Evolutionary conservation across 2,329 filamentous ascomycete genomes (phyloP), one percentile per base, ranked within the genome.

Genomic region (Aspergillus terreus): DNA sequence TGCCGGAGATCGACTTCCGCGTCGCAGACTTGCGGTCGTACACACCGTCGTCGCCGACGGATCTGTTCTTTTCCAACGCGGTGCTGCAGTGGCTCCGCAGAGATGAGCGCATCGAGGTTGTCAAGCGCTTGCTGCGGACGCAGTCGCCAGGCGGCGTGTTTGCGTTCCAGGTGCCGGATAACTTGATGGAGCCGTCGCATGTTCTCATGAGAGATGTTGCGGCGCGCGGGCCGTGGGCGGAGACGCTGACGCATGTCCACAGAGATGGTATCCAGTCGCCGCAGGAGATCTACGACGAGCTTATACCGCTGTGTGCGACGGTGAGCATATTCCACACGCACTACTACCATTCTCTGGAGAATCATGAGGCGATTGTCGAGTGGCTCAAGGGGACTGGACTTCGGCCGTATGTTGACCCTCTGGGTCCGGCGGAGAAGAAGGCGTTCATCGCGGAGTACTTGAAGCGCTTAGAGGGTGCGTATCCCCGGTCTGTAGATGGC

Each of bases 311-410:
- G 2, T 76, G 73, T 48, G 57, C 64, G 0, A 58, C 56, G 2
- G 70, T 85, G 2, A 69, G 82, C 55, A 63, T 84, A 1, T 85
- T 81, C 78, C 73, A 78, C 41, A 80, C 79, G 1, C 62, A 66
- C 38, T 85, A 85, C 55, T 67, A 76, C 23, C 82, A 84, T 62
- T 63, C 75, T 0, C 61, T 84, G 51, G 68, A 73, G 2, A 72
- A 70, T 19, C 78, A 78, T 17, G 55, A 64, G 11, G 77, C 71
- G 1, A 78, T 85, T 40, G 76, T 84, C 5, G 81, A 83, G 62
- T 85, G 82, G 82, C 77, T 84, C 3, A 78, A 77, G 56, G 78
- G 79, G 0, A 82, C 80, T 0, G 82, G 80, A 0, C 61, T 85
- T 57, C 71, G 75, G 57, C 82, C 82, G 0, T 85, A 75, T 57